These are phyloP conservation scores for Lachnellula suecica DNA, from an alignment of 2,329 filamentous ascomycete species.

Conservation along the genomic window DNA sequence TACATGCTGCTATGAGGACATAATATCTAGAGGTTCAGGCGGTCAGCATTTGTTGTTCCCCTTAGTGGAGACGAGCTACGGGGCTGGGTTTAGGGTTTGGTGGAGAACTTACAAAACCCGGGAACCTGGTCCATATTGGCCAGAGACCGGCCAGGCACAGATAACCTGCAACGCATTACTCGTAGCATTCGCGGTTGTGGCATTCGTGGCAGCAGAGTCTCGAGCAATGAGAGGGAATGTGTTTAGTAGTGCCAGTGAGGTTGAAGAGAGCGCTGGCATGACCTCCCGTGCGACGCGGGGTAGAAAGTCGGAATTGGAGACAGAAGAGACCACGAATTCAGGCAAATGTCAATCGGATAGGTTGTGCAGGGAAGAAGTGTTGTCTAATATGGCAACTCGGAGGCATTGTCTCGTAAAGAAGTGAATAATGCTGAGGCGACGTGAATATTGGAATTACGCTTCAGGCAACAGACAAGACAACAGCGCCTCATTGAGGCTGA, in stretches of 20 bases:
- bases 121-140: constrained; percentile 56
- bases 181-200: constrained; percentile 20
- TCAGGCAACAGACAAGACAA: too few relatives aligned
- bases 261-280: constrained; percentile 37
- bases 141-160: constrained; percentile 56
- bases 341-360: too few relatives aligned
- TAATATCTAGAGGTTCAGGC: constrained; percentile 60
- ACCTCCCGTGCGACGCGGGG: neutral
- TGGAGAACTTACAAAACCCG: constrained; percentile 45
- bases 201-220: constrained; percentile 13
- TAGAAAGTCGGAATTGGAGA: too few relatives aligned
- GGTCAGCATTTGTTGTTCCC: too few relatives aligned
- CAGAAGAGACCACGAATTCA: too few relatives aligned
- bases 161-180: constrained; percentile 42
- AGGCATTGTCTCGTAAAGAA: too few relatives aligned
- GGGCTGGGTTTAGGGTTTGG: neutral
- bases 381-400: too few relatives aligned
- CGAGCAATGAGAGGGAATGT: constrained; percentile 21
- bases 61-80: too few relatives aligned
- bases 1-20: constrained; percentile 60
- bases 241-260: constrained; percentile 30
- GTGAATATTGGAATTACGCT: too few relatives aligned
- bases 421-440: too few relatives aligned
- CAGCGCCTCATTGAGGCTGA: too few relatives aligned
- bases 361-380: too few relatives aligned